Percentiles rank a stretch among this genome's conserved stretches.
Evolutionary conservation across 2,329 filamentous ascomycete genomes (phyloP).

Genomic region (Verticillium tricorpus): DNA sequence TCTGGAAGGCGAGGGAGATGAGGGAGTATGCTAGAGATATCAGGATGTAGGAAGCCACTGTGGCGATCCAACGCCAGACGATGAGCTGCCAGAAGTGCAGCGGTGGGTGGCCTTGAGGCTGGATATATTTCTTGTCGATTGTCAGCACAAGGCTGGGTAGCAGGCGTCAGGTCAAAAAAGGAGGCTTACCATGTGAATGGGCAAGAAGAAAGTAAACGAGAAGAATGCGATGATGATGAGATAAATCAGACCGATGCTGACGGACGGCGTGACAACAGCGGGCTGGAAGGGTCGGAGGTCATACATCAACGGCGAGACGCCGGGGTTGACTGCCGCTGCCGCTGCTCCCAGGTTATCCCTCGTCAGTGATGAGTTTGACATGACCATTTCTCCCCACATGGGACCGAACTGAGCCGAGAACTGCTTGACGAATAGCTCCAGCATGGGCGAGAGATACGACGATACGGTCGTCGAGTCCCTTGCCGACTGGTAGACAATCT

Average conservation of each 20-base stretch:
- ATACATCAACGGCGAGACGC: slow-evolving; percentile 24
- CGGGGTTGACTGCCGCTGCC: slow-evolving; percentile 24
- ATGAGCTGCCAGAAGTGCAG: slow-evolving; percentile 55
- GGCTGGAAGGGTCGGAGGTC: slow-evolving; percentile 58
- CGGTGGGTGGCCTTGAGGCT: slow-evolving; percentile 48
- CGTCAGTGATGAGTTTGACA: slow-evolving; percentile 32
- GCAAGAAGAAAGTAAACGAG: slow-evolving; percentile 60
- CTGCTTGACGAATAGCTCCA: slow-evolving; percentile 40
- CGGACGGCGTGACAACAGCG: slow-evolving; percentile 48
- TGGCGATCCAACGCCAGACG: slow-evolving; percentile 53
- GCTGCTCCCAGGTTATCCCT: slow-evolving; percentile 22
- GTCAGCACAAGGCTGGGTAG: not conserved
- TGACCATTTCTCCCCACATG: slow-evolving; percentile 33
- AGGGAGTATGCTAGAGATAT: slow-evolving; percentile 59
- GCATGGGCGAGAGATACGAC: slow-evolving; percentile 47
- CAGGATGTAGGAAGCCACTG: slow-evolving; percentile 53
- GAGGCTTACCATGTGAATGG: slow-evolving; percentile 46
- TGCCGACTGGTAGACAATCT: slow-evolving; percentile 50
- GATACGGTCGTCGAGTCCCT: slow-evolving; percentile 51
- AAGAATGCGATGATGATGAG: slow-evolving; percentile 66
- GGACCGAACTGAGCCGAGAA: slow-evolving; percentile 44
- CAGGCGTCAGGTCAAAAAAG: not conserved
- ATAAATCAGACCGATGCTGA: slow-evolving; percentile 61
- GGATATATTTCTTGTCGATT: slow-evolving; percentile 40
- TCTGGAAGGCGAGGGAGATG: slow-evolving; percentile 58